Evolutionary conservation across 306 rosid species (phyloP), one percentile per base, ranked within the genome.

Genomic region (Fragaria nilgerrensis): DNA sequence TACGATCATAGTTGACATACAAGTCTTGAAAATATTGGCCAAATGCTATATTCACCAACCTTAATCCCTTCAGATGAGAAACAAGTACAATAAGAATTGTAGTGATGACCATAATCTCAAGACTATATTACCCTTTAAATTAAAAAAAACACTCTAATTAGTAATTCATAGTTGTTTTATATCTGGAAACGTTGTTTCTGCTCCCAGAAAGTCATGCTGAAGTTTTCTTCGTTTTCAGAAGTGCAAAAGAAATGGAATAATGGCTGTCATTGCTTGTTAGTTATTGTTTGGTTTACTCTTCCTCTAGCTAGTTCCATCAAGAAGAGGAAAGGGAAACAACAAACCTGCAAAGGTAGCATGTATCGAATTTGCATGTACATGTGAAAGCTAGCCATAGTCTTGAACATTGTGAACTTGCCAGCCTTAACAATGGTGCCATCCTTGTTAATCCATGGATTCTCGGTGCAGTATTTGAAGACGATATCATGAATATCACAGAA

Each of bases 321-420:
- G 63, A 22, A 58, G 16, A 11, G 13, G 64, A 23, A 58, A 13
- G 4, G 25, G 13, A 22, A 9, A 0, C 9, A 58, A 29, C 74
- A 70, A 67, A 88, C 88, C 92, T 80, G 63, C 25, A 75, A 25
- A 0, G 86, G 89, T 0, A 84, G 64, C 36, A 15, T 47, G 34
- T 64, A 80, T 48, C 86, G 82, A 56, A 70, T n/a, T 17, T 2
- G 68, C 78, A 80, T 82, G 37, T 58, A 73, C 11, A n/a, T 77
- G 22, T 41, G 7, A 53, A 86, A 86, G 29, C 37, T 77, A 72
- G 48, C 52, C 75, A 70, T 73, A 68, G 69, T 82, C 13, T 20
- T 49, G 22, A 84, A 32, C 10, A 71, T 1, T 32, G 13, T 56
- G 5, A 0, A 0, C 47, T 68, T 80, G 4, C 52, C 55, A 29